Evolutionary conservation across 805 yeast genomes (phyloP), one percentile per base, ranked within the genome.

Genomic region (Candida taoyuanica): DNA sequence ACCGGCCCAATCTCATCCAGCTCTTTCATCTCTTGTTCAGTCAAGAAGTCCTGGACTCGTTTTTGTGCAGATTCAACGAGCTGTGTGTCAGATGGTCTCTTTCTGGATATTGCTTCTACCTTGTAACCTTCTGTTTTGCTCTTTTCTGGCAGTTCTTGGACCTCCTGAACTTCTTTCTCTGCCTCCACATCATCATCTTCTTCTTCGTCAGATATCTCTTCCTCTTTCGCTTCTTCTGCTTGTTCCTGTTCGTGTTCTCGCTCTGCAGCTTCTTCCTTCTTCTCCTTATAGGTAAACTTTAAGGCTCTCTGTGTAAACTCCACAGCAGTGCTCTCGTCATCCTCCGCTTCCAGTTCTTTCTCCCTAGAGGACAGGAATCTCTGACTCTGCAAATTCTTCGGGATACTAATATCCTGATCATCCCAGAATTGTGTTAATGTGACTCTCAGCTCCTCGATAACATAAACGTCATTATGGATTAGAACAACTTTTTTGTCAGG

Each of bases 401-500:
- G 65, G 9, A 66, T 40, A 27, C 52, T 52, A 20, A 60, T 39
- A 40, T 63, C 64, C 45, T 63, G 55, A 17, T 38, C 36, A 16
- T 73, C 68, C 51, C 73, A 85, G 40, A 73, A 68, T 1, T 58
- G 55, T 0, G 54, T 49, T 14, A 89, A 50, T n/a, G 65, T 57
- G n/a, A 67, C 73, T 37, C 76, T 66, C 5, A 91, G 46, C 2
- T 62, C 60, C 24, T 79, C 83, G 5, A 83, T 48, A 2, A 89
- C 55, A n/a, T 63, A 56, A 4, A 60, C 56, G 57, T 89, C 97
- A 44, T 78, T 68, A 42, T 81, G 87, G 2, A 88, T 55, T 50
- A 85, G 55, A 2, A 89, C 68, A 3, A 78, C 74, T 36, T 91
- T 67, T 56, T 93, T 93, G 57, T 93, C 97, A 0, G 98, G 98